Conservation (phyloP, 1,139 yeast species). For the Taiozyma sp. region DNA sequence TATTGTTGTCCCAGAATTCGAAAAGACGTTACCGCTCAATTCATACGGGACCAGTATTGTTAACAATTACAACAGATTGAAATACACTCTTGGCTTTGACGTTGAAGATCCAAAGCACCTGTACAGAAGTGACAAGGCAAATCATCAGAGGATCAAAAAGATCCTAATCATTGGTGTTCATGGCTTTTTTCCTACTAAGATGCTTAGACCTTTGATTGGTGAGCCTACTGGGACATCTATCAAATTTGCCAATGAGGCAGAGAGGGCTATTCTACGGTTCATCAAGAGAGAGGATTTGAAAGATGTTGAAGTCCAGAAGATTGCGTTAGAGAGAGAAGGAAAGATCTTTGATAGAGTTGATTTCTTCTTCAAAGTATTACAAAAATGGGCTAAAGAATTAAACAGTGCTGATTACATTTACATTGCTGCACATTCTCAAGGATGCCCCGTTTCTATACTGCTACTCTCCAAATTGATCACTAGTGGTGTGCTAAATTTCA, state of each 20-base stretch:
- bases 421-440: conserved; percentile 93
- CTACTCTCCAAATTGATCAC: conserved; percentile 66
- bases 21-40: conserved; percentile 26
- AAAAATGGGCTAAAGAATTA: conserved; percentile 66
- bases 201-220: conserved; percentile 81
- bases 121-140: conserved; percentile 17
- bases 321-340: conserved; percentile 92
- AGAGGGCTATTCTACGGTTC: conserved; percentile 67
- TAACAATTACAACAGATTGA: conserved; percentile 18
- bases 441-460: conserved; percentile 86
- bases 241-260: conserved; percentile 84
- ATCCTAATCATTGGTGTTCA: conserved; percentile 88
- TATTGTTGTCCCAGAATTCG: conserved; percentile 29
- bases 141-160: conserved; percentile 29
- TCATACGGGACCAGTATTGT: conserved; percentile 16
- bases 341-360: conserved; percentile 81
- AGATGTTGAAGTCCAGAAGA: conserved; percentile 67
- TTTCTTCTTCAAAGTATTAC: conserved; percentile 66
- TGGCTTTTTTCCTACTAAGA: conserved; percentile 87
- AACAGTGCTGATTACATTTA: conserved; percentile 77
- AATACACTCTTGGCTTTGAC: conserved; percentile 20
- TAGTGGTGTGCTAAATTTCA: conserved; percentile 50
- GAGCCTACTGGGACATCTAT: conserved; percentile 92
- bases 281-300: conserved; percentile 49
- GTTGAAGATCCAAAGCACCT: conserved; percentile 26